Conservation (phyloP, 2,329 filamentous ascomycete species). For the Fonsecaea multimorphosa region DNA sequence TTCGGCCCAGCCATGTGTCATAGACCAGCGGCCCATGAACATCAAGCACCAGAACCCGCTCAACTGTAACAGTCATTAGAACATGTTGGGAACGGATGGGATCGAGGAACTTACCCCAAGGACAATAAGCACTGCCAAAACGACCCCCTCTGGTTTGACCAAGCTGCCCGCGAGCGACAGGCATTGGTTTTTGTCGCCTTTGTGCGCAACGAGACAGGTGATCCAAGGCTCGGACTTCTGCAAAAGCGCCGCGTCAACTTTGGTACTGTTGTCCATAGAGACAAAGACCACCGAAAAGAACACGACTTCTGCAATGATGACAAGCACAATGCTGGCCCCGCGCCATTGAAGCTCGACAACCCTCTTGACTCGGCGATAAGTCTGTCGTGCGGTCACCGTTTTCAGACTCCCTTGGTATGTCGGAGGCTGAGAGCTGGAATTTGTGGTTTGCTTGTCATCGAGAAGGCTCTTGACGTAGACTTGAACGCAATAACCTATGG, state of each 20-base stretch:
- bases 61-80: constrained; percentile 58
- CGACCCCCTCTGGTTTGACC: constrained; percentile 75
- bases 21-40: constrained; percentile 81
- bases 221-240: constrained; percentile 70
- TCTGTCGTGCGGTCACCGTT: constrained; percentile 82
- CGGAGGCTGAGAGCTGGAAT: constrained; percentile 69
- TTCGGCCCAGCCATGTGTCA: constrained; percentile 82
- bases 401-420: constrained; percentile 77
- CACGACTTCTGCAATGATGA: constrained; percentile 88
- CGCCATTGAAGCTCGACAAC: constrained; percentile 94
- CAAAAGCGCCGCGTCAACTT: constrained; percentile 61
- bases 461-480: constrained; percentile 86
- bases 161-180: constrained; percentile 64
- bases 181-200: constrained; percentile 71
- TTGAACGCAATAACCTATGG: constrained; percentile 90
- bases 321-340: constrained; percentile 84
- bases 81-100: constrained; percentile 25
- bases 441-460: constrained; percentile 73
- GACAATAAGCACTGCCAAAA: constrained; percentile 81
- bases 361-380: constrained; percentile 83
- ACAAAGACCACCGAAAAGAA: constrained; percentile 94
- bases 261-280: constrained; percentile 76
- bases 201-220: constrained; percentile 66
- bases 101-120: constrained; percentile 66
- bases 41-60: constrained; percentile 86